A percentile compares a stretch with the other conserved stretches of the same genome.
Conservation (phyloP, 768 basidiomycete species). For the Lactarius sanguifluus region DNA sequence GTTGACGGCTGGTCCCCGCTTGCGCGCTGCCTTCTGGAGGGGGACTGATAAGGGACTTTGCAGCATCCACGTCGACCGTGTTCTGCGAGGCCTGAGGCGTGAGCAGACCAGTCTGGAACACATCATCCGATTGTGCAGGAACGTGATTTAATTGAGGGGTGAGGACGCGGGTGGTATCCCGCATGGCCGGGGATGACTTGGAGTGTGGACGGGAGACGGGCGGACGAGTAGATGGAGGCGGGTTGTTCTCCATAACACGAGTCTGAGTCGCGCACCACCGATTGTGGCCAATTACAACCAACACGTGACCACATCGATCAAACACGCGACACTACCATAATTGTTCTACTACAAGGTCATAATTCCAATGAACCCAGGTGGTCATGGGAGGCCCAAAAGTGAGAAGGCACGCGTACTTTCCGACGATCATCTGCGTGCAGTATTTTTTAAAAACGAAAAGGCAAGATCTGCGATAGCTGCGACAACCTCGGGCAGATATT, state of each 20-base stretch:
- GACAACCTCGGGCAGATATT: neutral
- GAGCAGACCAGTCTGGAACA: constrained; percentile 24
- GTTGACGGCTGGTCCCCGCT: constrained; percentile 8
- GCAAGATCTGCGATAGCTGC: neutral
- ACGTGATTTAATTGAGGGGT: constrained; percentile 17
- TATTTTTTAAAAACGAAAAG: constrained; percentile 49
- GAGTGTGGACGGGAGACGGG: constrained; percentile 1
- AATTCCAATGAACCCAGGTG: no score
- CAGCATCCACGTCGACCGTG: constrained; percentile 20
- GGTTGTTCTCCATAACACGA: constrained; percentile 25
- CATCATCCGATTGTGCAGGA: neutral
- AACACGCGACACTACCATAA: neutral
- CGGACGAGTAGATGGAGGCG: constrained; percentile 12
- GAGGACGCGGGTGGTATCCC: constrained; percentile 16
- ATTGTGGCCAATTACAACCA: neutral
- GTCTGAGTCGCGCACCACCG: neutral
- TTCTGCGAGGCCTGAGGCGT: constrained; percentile 26
- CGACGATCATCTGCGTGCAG: constrained; percentile 85
- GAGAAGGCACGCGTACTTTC: constrained; percentile 35
- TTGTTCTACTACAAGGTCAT: no score
- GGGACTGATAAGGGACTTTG: constrained; percentile 28
- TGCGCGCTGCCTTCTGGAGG: constrained; percentile 25
- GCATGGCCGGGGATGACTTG: constrained; percentile 27
- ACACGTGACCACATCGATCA: neutral
- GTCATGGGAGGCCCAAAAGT: no score